Percentiles rank a stretch among this genome's conserved stretches.
Evolutionary conservation across 192 early-diverging fungal genomes (phyloP).

Genomic region (Umbelopsis sp.): DNA sequence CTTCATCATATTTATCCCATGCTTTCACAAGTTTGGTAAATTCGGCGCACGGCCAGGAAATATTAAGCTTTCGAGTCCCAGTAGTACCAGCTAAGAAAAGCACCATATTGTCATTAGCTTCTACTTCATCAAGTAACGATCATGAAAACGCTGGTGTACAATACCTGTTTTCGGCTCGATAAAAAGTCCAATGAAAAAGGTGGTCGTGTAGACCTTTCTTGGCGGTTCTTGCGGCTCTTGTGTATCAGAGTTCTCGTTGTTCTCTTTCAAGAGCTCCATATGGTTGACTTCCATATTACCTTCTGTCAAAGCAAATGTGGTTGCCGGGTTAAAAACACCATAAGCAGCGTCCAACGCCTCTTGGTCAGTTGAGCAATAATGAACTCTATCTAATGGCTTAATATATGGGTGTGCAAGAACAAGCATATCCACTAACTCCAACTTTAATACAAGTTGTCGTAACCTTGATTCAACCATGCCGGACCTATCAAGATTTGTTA

Average conservation of each 20-base stretch:
- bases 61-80: constrained; percentile 70
- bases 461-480: constrained; percentile 92
- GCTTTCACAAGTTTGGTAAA: constrained; percentile 81
- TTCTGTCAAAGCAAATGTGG: constrained; percentile 39
- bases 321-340: constrained; percentile 57
- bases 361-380: constrained; percentile 62
- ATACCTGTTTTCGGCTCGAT: constrained; percentile 62
- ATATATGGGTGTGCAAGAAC: constrained; percentile 88
- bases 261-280: constrained; percentile 33
- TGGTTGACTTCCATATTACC: constrained; percentile 36
- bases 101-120: no score
- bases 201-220: constrained; percentile 68
- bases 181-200: constrained; percentile 88
- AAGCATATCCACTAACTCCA: constrained; percentile 79
- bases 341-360: constrained; percentile 70
- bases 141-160: background rate
- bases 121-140: background rate
- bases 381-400: constrained; percentile 78
- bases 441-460: constrained; percentile 80
- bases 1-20: constrained; percentile 78
- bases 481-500: constrained; percentile 50
- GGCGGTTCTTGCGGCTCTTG: constrained; percentile 27
- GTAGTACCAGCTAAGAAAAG: constrained; percentile 38
- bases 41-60: constrained; percentile 80
- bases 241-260: constrained; percentile 23